Conservation (phyloP, 352 stramenopile genomes). For the Globisporangium nodosum region DNA sequence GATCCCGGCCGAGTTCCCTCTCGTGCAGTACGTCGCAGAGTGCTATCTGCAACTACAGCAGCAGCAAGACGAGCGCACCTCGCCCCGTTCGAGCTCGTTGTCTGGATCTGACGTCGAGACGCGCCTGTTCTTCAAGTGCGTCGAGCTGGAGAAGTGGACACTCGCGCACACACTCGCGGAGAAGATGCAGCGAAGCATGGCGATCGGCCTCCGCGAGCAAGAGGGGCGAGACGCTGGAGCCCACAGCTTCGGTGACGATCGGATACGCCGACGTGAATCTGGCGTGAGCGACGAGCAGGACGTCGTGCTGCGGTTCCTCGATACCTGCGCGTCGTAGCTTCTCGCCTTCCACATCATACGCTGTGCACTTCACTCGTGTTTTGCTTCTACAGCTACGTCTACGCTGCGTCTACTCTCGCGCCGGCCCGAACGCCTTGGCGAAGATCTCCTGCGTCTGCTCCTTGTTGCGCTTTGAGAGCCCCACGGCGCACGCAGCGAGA, state of each 20-base stretch:
- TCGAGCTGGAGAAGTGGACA: slow-evolving; percentile 18
- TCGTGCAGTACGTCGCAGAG: slow-evolving; percentile 18
- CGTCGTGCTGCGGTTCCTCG: slow-evolving; percentile 11
- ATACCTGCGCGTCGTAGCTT: slow-evolving; percentile 5
- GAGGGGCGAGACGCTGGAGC: not conserved
- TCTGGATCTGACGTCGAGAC: slow-evolving; percentile 10
- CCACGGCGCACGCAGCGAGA: slow-evolving; percentile 65
- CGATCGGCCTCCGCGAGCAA: not conserved
- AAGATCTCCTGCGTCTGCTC: slow-evolving; percentile 66
- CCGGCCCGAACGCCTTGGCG: slow-evolving; percentile 42
- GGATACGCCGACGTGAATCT: not conserved
- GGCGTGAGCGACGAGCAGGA: not conserved
- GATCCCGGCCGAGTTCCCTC: slow-evolving; percentile 12
- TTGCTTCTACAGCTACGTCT: not conserved
- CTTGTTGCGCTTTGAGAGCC: slow-evolving; percentile 63
- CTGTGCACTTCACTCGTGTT: not conserved
- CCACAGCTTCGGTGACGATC: not conserved
- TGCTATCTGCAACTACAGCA: slow-evolving; percentile 3
- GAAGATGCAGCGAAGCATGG: slow-evolving; percentile 18
- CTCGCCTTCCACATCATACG: not conserved
- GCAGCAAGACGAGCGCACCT: not conserved
- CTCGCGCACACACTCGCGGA: slow-evolving; percentile 21
- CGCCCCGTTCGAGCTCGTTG: not conserved
- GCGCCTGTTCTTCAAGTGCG: slow-evolving; percentile 19
- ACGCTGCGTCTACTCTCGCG: slow-evolving; percentile 7